phyloP scores from a whole-genome alignment of 2,329 filamentous ascomycete species.

The Coniochaeta sp. region DNA sequence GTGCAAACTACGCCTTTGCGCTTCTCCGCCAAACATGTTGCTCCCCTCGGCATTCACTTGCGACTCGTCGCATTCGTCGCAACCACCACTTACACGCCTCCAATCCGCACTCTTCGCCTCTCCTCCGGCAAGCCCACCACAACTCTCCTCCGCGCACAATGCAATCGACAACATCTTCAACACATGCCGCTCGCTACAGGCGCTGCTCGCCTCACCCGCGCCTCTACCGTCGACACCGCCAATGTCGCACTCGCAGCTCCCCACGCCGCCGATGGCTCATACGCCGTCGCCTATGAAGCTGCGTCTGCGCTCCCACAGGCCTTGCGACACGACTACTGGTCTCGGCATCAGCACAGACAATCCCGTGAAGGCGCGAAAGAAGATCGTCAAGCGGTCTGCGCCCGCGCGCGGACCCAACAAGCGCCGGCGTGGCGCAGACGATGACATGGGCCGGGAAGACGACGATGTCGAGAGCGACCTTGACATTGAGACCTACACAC shows the following conservation, averaged over 20 bases:
- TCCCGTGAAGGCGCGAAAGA: constrained; percentile 30
- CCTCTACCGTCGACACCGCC: constrained; percentile 33
- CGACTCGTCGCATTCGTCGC: constrained; percentile 41
- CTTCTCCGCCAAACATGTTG: constrained; percentile 37
- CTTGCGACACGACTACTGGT: constrained; percentile 10
- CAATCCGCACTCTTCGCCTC: constrained; percentile 47
- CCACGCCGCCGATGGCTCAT: constrained; percentile 49
- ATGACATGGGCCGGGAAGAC: constrained; percentile 36
- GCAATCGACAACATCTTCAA: constrained; percentile 49
- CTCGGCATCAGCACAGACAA: constrained; percentile 17
- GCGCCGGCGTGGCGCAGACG: constrained; percentile 40
- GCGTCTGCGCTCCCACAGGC: constrained; percentile 43
- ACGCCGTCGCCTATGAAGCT: constrained; percentile 45
- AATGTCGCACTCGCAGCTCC: constrained; percentile 32
- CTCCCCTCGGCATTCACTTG: constrained; percentile 52
- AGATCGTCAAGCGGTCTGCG: constrained; percentile 43
- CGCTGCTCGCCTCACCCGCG: constrained; percentile 41
- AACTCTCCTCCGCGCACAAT: constrained; percentile 34
- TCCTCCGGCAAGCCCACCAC: constrained; percentile 50
- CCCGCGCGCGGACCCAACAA: constrained; percentile 43
- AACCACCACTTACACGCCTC: constrained; percentile 31
- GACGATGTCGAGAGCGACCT: constrained; percentile 17
- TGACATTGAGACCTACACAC: constrained; percentile 7
- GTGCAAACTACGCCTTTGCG: not conserved
- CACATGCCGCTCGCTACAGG: constrained; percentile 55